A percentile compares a stretch with the other conserved stretches of the same genome.
Conservation (phyloP, 179 eudicot genomes). For the Spinacia oleracea region DNA sequence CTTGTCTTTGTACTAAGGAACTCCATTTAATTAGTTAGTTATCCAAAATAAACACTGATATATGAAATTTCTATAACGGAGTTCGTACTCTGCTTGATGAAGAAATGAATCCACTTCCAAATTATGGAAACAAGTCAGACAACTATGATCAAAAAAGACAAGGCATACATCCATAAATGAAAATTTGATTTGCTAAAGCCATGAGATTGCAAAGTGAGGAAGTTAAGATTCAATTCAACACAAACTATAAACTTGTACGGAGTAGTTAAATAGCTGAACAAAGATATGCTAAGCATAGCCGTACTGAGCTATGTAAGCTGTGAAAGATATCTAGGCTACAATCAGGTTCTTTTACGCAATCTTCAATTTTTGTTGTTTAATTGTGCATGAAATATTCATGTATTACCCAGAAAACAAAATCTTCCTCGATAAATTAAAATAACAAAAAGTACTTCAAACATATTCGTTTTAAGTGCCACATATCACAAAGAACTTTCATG, state of each 20-base stretch:
- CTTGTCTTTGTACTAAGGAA: neutral
- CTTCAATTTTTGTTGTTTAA: neutral
- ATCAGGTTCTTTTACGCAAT: neutral
- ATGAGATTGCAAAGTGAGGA: neutral
- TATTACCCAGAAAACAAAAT: neutral
- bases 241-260: neutral
- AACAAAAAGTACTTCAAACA: neutral
- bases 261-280: neutral
- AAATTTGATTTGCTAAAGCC: neutral
- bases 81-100: neutral
- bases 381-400: neutral
- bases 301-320: neutral
- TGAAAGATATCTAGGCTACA: neutral
- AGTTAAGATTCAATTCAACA: neutral
- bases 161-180: constrained; percentile 4
- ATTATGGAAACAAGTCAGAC: neutral
- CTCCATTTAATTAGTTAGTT: too few species aligned
- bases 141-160: neutral
- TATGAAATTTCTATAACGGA: neutral
- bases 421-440: neutral
- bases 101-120: neutral
- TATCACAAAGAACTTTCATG: neutral
- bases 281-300: neutral
- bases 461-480: neutral
- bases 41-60: neutral